These are phyloP conservation scores for Arabis hirsuta DNA, from an alignment of 345 rosid genomes.

Conservation along the genomic window DNA sequence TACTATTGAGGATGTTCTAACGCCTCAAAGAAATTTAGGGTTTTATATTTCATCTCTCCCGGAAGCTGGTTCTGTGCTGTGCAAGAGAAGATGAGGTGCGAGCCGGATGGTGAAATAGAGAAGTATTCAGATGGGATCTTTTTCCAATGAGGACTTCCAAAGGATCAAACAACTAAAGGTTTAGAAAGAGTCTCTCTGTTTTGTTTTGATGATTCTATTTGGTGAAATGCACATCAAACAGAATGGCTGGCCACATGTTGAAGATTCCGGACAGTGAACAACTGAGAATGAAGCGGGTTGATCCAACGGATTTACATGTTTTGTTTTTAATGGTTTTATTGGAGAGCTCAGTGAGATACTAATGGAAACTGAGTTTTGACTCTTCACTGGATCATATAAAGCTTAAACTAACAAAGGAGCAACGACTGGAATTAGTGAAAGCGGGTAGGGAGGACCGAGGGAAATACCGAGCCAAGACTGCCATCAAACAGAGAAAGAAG, in stretches of 20 bases:
- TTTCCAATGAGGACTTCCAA: conserved; percentile 80
- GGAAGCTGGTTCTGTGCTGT: no score
- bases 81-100: no score
- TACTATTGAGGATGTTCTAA: no score
- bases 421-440: conserved; percentile 65
- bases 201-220: no score
- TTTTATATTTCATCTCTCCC: no score
- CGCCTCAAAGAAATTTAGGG: no score
- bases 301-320: conserved; percentile 67
- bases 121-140: conserved; percentile 81
- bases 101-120: no score
- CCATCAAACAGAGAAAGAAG: conserved; percentile 69
- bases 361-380: not conserved
- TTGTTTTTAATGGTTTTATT: no score
- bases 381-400: conserved; percentile 65
- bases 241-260: no score
- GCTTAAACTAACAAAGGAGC: conserved; percentile 68
- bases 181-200: not conserved
- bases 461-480: conserved; percentile 65
- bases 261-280: conserved; percentile 57
- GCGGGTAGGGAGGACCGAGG: conserved; percentile 85
- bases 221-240: no score
- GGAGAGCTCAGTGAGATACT: no score
- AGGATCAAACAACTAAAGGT: conserved; percentile 81
- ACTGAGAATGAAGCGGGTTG: conserved; percentile 66